These are phyloP conservation scores for Pseudocercospora ulei DNA, from an alignment of 2,329 filamentous ascomycete genomes.

Conservation along the genomic window DNA sequence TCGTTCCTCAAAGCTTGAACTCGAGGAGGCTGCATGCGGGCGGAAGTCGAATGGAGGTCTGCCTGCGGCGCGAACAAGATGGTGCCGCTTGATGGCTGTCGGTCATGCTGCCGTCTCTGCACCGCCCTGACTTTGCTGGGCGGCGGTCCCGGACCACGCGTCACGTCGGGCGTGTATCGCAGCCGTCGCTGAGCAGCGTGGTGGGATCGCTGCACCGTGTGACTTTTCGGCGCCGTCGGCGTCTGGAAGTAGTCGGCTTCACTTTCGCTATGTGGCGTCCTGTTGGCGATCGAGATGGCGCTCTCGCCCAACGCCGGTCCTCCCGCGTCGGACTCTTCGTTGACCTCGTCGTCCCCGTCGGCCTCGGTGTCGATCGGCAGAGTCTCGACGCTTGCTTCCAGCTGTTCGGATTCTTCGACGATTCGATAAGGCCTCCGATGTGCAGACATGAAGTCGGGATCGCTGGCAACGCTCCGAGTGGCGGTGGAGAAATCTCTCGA, in stretches of 20 bases:
- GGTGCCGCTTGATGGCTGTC: constrained; percentile 71
- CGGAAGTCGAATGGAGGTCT: constrained; percentile 31
- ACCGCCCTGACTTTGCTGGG: constrained; percentile 2
- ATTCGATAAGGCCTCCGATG: constrained; percentile 37
- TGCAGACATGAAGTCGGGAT: constrained; percentile 42
- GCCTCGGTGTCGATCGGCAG: constrained; percentile 60
- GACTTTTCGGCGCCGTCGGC: constrained; percentile 29
- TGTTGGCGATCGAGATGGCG: constrained; percentile 29
- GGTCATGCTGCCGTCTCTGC: constrained; percentile 46
- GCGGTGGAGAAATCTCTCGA: constrained; percentile 44
- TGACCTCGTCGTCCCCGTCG: constrained; percentile 83
- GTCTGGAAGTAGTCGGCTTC: constrained; percentile 41
- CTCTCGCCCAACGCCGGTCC: constrained; percentile 36
- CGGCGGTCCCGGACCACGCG: constrained; percentile 23
- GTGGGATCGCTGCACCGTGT: constrained; percentile 25
- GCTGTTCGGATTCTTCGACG: constrained; percentile 39
- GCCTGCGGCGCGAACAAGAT: constrained; percentile 67
- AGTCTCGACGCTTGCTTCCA: constrained; percentile 36
- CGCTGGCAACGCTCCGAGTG: constrained; percentile 48
- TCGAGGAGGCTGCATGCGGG: constrained; percentile 28
- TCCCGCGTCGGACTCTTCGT: constrained; percentile 54
- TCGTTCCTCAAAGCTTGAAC: constrained; percentile 26
- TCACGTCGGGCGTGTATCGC: constrained; percentile 24
- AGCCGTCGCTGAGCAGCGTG: constrained; percentile 24
- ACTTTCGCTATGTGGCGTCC: constrained; percentile 24